Conservation (phyloP, 1,284 basidiomycete species). For the Naganishia cerealis region DNA sequence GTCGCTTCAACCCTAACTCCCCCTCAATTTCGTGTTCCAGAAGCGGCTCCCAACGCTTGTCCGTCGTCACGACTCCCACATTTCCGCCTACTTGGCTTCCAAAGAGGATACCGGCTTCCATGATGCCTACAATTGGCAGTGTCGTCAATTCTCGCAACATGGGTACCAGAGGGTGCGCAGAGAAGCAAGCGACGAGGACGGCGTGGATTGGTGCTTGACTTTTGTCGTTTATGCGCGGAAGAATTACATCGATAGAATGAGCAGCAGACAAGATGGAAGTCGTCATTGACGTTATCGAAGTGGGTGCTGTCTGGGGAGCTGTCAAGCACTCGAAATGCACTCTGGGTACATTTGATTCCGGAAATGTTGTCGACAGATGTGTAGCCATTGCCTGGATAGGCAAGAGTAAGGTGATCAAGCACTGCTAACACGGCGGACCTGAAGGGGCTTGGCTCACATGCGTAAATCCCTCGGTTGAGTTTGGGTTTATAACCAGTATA, state of each 20-base stretch:
- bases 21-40: constrained; percentile 52
- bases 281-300: constrained; percentile 55
- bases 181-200: constrained; percentile 58
- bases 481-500: constrained; percentile 60
- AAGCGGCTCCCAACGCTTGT: constrained; percentile 56
- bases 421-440: constrained; percentile 37
- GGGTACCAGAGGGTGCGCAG: constrained; percentile 57
- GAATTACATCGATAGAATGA: constrained; percentile 48
- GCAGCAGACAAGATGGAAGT: constrained; percentile 55
- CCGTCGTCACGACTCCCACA: constrained; percentile 60
- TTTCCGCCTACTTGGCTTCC: constrained; percentile 44
- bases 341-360: constrained; percentile 32
- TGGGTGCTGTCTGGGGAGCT: constrained; percentile 52
- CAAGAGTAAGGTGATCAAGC: background rate
- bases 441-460: constrained; percentile 36
- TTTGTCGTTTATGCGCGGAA: constrained; percentile 34
- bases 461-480: constrained; percentile 58
- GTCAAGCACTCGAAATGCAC: constrained; percentile 53
- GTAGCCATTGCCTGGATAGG: constrained; percentile 29
- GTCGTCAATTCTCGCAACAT: constrained; percentile 54
- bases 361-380: constrained; percentile 35
- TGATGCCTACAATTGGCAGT: constrained; percentile 57
- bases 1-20: constrained; percentile 42
- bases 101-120: constrained; percentile 57
- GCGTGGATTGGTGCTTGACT: constrained; percentile 40